Conservation (phyloP, 192 early-diverging fungal genomes). For the Haplosporangium gracile region DNA sequence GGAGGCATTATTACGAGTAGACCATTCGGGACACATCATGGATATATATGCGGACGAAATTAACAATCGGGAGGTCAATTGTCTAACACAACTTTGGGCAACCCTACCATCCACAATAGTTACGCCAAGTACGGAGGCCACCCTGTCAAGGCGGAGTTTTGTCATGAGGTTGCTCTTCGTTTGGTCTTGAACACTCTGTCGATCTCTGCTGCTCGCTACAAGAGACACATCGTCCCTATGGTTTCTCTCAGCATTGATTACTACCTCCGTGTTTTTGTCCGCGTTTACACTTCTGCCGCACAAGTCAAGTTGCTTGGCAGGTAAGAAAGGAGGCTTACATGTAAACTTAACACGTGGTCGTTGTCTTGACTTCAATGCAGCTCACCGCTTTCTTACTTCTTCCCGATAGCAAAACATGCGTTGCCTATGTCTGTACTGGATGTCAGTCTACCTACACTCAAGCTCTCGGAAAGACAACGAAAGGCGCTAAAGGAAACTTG, state of each 20-base stretch:
- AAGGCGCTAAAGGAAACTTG: slow-evolving; percentile 66
- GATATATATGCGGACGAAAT: background rate
- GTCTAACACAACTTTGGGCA: background rate
- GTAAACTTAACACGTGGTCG: background rate
- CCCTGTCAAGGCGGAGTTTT: slow-evolving; percentile 88
- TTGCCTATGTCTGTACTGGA: slow-evolving; percentile 89
- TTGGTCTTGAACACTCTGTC: slow-evolving; percentile 89
- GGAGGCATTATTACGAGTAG: background rate
- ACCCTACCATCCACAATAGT: slow-evolving; percentile 47
- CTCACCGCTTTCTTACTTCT: background rate
- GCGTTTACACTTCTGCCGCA: slow-evolving; percentile 80
- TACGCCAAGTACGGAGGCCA: slow-evolving; percentile 97
- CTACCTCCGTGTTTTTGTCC: slow-evolving; percentile 96
- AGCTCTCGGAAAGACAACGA: slow-evolving; percentile 75
- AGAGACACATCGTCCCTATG: slow-evolving; percentile 88
- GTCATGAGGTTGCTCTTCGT: slow-evolving; percentile 96
- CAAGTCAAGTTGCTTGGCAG: slow-evolving; percentile 82
- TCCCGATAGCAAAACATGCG: slow-evolving; percentile 76
- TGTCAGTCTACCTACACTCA: slow-evolving; percentile 84
- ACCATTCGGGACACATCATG: background rate
- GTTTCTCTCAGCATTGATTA: slow-evolving; percentile 97
- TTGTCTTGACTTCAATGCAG: background rate
- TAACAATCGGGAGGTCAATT: background rate
- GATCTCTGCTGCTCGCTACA: slow-evolving; percentile 86
- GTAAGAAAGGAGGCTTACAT: slow-evolving; percentile 46